Base-by-base conservation (phyloP, 2,329 filamentous ascomycete species). In the Arthrobotrys pseudoclavata region DNA sequence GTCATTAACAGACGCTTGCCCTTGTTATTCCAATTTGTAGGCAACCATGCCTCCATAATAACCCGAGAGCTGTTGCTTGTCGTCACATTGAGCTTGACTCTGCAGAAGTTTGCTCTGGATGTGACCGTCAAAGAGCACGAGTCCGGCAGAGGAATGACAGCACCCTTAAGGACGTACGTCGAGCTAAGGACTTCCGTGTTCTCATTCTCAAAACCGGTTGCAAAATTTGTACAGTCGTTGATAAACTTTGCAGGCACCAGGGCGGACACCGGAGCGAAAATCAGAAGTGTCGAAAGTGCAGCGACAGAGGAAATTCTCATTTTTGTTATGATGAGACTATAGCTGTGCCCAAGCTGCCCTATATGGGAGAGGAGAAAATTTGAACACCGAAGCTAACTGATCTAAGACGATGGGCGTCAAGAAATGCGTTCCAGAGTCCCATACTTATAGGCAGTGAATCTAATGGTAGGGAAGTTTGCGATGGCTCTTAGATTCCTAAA, bases 41-140 rank as follows among this genome's bases (percentile, higher is more conserved):
- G 75, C 22, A 78, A 37, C 75, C 75, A 78, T 20, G 40, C 52
- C 29, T 78, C 75, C 50, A 29, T 62, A n/a, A 70, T 37, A 18
- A 74, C 62, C 6, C 45, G 47, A 10, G 75, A 78, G 10, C n/a
- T 74, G n/a, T 10, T 29, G 34, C 68, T 67, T 6, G 75, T 78
- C 3, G 40, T 60, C 3, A 62, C 15, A 24, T 69, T 64, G 13
- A 71, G 42, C 48, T 52, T 48, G n/a, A 69, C 13, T 13, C 67
- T 61, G 55, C 67, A 69, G 12, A 71, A n/a, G 20, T 71, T 62
- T 12, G 60, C 50, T 26, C 37, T 22, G 2, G 60, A 29, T n/a
- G 45, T 42, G 24, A 60, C 48, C 18, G 24, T 20, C 5, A 45
- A 13, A n/a, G n/a, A 18, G 31, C 52, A 71, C 10, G 9, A 22